These are phyloP conservation scores for Knoxdaviesia capensis DNA, from an alignment of 2,329 filamentous ascomycete genomes.

Conservation along the genomic window DNA sequence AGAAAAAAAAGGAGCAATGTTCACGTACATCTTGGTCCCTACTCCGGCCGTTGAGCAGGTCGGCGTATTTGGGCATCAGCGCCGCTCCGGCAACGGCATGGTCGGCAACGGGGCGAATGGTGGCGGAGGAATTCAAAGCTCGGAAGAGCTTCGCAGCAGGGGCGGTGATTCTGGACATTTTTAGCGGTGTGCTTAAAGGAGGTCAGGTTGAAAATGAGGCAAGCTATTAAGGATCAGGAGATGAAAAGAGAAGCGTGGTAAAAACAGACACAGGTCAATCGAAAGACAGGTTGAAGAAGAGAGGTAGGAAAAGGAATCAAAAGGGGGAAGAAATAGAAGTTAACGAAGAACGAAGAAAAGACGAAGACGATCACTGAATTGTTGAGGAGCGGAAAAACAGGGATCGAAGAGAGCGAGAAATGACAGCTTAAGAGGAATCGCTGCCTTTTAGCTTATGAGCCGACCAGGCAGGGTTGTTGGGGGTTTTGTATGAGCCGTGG, in stretches of 20 bases:
- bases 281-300: not conserved
- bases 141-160: constrained; percentile 28
- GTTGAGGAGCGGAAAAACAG: not conserved
- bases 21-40: constrained; percentile 20
- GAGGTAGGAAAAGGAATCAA: not conserved
- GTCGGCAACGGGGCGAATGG: constrained; percentile 15
- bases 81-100: constrained; percentile 15
- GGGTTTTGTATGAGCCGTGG: too few relatives aligned
- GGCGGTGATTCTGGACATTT: constrained; percentile 28
- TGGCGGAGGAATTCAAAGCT: constrained; percentile 20
- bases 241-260: not conserved
- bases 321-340: not conserved
- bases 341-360: not conserved
- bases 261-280: not conserved
- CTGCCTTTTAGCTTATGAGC: too few relatives aligned
- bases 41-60: constrained; percentile 17
- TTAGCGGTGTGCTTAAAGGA: constrained; percentile 1
- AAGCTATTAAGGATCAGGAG: not conserved
- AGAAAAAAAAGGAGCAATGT: not conserved
- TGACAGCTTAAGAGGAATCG: too few relatives aligned
- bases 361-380: not conserved
- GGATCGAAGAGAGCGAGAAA: too few relatives aligned
- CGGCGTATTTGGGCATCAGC: constrained; percentile 26
- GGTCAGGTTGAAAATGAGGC: not conserved
- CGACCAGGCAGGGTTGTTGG: too few relatives aligned